Percentiles rank a stretch among this genome's conserved stretches.
Conservation (phyloP, 257 asterid genomes). For the Linaria vulgaris region DNA sequence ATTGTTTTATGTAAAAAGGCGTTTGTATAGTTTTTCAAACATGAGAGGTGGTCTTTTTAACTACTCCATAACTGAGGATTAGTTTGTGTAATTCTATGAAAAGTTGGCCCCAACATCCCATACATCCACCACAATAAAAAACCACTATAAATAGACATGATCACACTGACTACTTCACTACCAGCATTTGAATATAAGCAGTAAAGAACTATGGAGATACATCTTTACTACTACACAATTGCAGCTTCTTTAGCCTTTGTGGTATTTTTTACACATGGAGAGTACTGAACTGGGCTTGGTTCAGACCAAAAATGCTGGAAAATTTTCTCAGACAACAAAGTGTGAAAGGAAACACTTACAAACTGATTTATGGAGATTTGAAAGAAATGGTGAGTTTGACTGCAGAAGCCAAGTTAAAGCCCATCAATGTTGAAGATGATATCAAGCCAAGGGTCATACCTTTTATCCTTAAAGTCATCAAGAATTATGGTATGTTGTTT, state of each 20-base stretch:
- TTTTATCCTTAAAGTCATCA: background rate
- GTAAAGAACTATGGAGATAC: background rate
- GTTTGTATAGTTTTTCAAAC: too few relatives aligned
- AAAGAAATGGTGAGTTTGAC: background rate
- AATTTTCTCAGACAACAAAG: background rate
- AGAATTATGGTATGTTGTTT: background rate
- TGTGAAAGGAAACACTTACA: constrained; percentile 7
- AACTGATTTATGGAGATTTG: constrained; percentile 1
- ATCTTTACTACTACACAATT: background rate
- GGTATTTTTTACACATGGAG: constrained; percentile 15
- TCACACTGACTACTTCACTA: too few relatives aligned
- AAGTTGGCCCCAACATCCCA: too few relatives aligned
- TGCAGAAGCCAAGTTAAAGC: constrained; percentile 4
- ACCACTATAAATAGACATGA: too few relatives aligned
- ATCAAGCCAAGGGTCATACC: constrained; percentile 9
- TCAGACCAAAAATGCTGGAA: constrained; percentile 13
- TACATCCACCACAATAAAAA: too few relatives aligned
- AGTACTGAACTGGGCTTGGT: constrained; percentile 13
- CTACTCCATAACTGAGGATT: too few relatives aligned
- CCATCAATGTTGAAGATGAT: constrained; percentile 8
- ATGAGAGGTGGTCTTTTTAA: too few relatives aligned
- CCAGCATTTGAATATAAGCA: too few relatives aligned
- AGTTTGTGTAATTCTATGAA: too few relatives aligned
- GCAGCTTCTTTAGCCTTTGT: background rate
- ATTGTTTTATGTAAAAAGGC: too few relatives aligned